phyloP scores from a whole-genome alignment of 176 grass and related monocot species.

The maize (Zea mays) region DNA sequence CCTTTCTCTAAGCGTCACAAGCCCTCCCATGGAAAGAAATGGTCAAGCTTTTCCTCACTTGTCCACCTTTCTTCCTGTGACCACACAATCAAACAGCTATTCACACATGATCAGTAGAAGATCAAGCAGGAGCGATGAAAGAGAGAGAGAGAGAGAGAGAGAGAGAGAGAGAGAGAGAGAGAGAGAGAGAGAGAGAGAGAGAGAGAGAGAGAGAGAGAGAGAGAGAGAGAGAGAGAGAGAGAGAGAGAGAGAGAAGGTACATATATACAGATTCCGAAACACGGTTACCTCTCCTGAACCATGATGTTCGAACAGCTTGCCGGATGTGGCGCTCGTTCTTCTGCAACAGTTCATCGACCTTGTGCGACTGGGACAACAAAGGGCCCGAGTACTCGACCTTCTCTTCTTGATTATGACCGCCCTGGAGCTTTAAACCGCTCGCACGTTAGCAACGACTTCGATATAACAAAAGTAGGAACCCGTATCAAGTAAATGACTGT shows the following conservation, averaged over 20 bases:
- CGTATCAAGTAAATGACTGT: not conserved
- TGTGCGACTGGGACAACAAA: conserved; percentile 69
- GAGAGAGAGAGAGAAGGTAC: too few relatives aligned
- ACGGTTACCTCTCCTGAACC: conserved; percentile 81
- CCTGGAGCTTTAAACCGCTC: conserved; percentile 20
- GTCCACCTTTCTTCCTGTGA: conserved; percentile 45
- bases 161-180: too few relatives aligned
- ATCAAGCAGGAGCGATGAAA: not conserved
- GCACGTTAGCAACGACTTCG: not conserved
- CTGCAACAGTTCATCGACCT: conserved; percentile 87
- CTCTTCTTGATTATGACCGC: conserved; percentile 39
- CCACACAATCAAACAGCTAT: conserved; percentile 13
- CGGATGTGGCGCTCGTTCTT: conserved; percentile 85
- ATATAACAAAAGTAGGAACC: conserved; percentile 20
- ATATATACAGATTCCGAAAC: not conserved
- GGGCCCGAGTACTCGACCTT: conserved; percentile 92
- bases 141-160: not conserved
- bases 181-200: too few relatives aligned
- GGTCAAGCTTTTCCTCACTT: conserved; percentile 28
- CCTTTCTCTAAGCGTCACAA: not conserved
- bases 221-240: not conserved
- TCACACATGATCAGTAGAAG: not conserved
- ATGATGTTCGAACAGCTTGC: conserved; percentile 74
- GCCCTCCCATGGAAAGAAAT: not conserved
- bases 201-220: not conserved